Conservation (phyloP, 257 asterid genomes). For the Capsicum baccatum region DNA sequence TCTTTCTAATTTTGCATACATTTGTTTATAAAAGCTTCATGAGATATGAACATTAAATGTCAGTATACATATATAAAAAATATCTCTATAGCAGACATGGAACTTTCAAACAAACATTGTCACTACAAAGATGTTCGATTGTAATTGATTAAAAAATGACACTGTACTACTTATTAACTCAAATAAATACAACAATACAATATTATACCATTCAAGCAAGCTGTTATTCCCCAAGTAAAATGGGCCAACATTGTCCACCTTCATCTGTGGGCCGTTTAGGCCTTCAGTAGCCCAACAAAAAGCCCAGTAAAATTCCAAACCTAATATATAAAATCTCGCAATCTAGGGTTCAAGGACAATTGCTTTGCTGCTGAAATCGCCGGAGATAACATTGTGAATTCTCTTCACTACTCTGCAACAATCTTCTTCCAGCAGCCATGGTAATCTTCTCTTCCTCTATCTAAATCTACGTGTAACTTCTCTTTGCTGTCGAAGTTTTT, state of each 20-base stretch:
- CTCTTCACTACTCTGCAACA: neutral
- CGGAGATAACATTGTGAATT: conserved; percentile 27
- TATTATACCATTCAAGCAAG: too few relatives aligned
- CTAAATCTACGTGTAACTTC: neutral
- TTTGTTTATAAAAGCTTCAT: too few relatives aligned
- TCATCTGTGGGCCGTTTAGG: neutral
- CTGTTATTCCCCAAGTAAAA: neutral
- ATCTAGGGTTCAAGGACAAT: conserved; percentile 41
- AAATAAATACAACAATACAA: too few relatives aligned
- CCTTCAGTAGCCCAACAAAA: neutral
- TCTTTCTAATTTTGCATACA: too few relatives aligned
- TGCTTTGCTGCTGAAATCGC: conserved; percentile 34
- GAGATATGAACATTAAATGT: too few relatives aligned
- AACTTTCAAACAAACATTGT: too few relatives aligned
- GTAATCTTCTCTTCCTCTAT: conserved; percentile 34
- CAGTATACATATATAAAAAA: too few relatives aligned
- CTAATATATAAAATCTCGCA: neutral
- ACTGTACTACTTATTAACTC: too few relatives aligned
- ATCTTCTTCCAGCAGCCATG: conserved; percentile 48
- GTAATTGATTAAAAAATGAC: too few relatives aligned
- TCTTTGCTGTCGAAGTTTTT: neutral
- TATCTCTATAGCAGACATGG: too few relatives aligned
- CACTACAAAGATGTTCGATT: too few relatives aligned
- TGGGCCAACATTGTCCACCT: neutral
- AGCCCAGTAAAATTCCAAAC: conserved; percentile 30